phyloP scores from a whole-genome alignment of 139 green algal genomes.

The Haematococcus lacustris region DNA sequence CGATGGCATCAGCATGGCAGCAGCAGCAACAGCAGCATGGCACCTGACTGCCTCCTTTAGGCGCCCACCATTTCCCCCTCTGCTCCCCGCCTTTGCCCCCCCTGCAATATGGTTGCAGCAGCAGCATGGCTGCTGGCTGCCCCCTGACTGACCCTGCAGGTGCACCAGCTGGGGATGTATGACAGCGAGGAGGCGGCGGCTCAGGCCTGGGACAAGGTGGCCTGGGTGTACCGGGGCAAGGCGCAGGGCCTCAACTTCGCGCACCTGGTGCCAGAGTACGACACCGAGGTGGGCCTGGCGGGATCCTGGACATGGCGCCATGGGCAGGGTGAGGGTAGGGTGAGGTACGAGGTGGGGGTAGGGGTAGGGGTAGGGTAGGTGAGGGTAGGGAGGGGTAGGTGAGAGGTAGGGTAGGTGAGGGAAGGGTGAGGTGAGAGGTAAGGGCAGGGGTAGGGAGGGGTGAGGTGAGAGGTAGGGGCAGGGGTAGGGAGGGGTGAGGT shows the following conservation, averaged over 20 bases:
- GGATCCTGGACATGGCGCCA: not conserved
- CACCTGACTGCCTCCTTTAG: not conserved
- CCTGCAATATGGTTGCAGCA: not conserved
- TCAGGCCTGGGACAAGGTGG: conserved; percentile 17
- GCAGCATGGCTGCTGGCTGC: not conserved
- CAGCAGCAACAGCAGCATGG: not conserved
- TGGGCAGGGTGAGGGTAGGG: not conserved
- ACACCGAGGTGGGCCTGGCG: not conserved
- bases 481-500: too few species aligned
- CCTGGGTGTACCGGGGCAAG: conserved; percentile 8
- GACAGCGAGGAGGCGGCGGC: conserved; percentile 18
- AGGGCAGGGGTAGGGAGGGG: too few species aligned
- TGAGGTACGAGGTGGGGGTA: not conserved
- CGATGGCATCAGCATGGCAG: not conserved
- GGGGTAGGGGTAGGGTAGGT: not conserved
- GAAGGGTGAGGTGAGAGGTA: not conserved
- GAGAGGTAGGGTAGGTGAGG: not conserved
- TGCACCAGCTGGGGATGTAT: conserved; percentile 31
- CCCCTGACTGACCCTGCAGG: not conserved
- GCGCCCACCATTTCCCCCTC: not conserved
- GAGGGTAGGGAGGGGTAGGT: not conserved
- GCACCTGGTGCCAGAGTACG: conserved; percentile 8
- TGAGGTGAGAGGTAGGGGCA: too few species aligned
- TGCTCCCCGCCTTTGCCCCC: not conserved
- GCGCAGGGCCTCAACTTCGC: conserved; percentile 13